A percentile compares a stretch with the other conserved stretches of the same genome.
phyloP scores from a whole-genome alignment of 495 filamentous ascomycete genomes.

The Podospora sp. region DNA sequence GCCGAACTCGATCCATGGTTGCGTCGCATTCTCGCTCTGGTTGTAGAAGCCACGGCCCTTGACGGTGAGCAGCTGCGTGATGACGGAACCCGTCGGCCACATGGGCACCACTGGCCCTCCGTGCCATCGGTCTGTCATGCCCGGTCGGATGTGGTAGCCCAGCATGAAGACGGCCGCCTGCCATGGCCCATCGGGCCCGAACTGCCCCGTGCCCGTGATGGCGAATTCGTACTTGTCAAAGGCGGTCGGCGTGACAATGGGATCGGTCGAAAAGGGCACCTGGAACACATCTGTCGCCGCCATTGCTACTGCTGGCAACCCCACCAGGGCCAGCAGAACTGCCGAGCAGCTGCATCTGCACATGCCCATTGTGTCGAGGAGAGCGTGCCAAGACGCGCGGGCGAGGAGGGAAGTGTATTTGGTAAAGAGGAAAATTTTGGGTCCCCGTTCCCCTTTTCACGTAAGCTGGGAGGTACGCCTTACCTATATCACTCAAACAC shows the following conservation, averaged over 20 bases:
- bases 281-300: constrained; percentile 10
- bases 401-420: no score
- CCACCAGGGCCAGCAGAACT: not conserved
- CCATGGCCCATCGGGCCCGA: constrained; percentile 42
- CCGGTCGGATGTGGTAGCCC: constrained; percentile 17
- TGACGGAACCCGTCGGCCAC: constrained; percentile 17
- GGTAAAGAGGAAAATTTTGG: not conserved
- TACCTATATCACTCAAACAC: not conserved
- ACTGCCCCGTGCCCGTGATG: not conserved
- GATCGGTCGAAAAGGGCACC: constrained; percentile 20
- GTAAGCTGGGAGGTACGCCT: not conserved
- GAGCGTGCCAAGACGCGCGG: not conserved
- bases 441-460: not conserved
- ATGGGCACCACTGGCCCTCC: constrained; percentile 11
- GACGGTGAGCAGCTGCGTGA: constrained; percentile 4
- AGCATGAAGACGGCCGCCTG: constrained; percentile 30
- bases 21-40: not conserved
- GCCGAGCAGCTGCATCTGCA: not conserved
- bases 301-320: no score
- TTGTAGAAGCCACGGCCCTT: constrained; percentile 14
- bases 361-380: not conserved
- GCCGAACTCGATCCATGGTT: constrained; percentile 2
- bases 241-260: not conserved
- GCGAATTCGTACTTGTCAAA: not conserved
- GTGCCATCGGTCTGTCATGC: not conserved